Evolutionary conservation across 495 filamentous ascomycete species (phyloP), one percentile per base, ranked within the genome.

Genomic region (Trichoderma orchidacearum): DNA sequence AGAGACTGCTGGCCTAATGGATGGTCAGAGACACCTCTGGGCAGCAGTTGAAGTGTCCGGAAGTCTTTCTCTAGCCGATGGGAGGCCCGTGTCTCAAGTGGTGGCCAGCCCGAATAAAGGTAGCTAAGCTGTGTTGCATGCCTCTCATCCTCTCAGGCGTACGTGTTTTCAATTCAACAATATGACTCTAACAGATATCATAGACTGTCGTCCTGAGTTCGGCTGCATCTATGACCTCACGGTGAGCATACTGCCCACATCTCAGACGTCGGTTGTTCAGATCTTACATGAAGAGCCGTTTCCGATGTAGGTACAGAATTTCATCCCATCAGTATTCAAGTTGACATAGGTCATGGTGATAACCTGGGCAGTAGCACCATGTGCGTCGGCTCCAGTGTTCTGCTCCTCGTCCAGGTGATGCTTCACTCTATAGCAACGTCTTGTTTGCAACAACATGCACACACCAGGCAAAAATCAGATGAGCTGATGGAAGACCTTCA

Each of bases 401-500:
- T 77, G 0, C 56, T 75, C 8, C 53, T 77, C n/a, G 70, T 64
- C 12, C 66, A 69, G 15, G 52, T 77, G 3, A 62, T 58, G 21
- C 28, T 8, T 17, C 29, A 38, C 6, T 3, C 62, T 71, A 12
- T 58, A 58, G 5, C 57, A 58, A 3, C 21, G 30, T 8, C 18
- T 62, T 5, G 30, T 25, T 34, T 52, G 12, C 58, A 31, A 15
- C 48, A n/a, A 51, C 48, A 58, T 4, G 53, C 59, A 7, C 62
- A 64, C 48, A 32, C 55, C 1, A 66, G 64, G 41, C 67, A 64
- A 59, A 69, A 60, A 45, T 72, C 78, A 2, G 72, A 75, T 29
- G 68, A 73, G 34, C 67, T 81, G 12, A 75, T 81, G 1, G 68
- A 75, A 29, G 73, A 78, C 52, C 65, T 81, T 17, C 75, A 80